Percentiles rank a stretch among this genome's conserved stretches.
Evolutionary conservation across 129 eudicot species (phyloP).

Genomic region (Glebionis coronaria): DNA sequence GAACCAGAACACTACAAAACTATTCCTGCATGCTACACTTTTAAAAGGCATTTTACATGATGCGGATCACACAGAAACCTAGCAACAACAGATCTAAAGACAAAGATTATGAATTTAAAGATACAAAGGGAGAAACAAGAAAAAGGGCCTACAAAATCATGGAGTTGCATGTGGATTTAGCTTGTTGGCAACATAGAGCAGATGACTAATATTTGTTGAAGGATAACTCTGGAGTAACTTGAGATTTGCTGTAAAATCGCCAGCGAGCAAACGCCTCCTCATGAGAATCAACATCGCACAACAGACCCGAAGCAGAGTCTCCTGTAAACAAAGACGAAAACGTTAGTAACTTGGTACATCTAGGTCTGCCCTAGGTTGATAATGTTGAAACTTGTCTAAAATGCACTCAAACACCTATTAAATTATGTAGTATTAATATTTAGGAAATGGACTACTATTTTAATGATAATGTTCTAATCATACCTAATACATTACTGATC

Average conservation of each 20-base stretch:
- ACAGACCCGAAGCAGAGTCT: constrained; percentile 48
- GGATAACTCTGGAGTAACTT: constrained; percentile 58
- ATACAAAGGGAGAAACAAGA: constrained; percentile 5
- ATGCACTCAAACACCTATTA: not conserved
- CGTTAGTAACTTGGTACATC: not conserved
- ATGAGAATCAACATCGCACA: constrained; percentile 58
- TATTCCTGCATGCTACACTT: constrained; percentile 22
- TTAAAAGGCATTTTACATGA: constrained; percentile 27
- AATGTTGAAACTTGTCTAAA: not conserved
- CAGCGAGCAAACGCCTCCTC: constrained; percentile 44
- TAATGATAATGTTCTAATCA: no score
- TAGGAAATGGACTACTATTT: not conserved
- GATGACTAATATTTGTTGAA: constrained; percentile 30
- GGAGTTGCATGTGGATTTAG: constrained; percentile 25
- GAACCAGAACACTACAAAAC: constrained; percentile 7
- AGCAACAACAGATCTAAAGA: constrained; percentile 9
- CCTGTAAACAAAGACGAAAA: constrained; percentile 26
- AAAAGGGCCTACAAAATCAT: constrained; percentile 16
- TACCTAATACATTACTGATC: no score
- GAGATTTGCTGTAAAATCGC: constrained; percentile 53
- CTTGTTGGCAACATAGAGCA: constrained; percentile 39
- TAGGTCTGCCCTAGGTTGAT: no score
- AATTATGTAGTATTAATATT: not conserved
- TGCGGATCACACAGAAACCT: constrained; percentile 16
- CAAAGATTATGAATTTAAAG: not conserved